Evolutionary conservation across 2,329 filamentous ascomycete species (phyloP).

Genomic region (Tolypocladium endophyticum): DNA sequence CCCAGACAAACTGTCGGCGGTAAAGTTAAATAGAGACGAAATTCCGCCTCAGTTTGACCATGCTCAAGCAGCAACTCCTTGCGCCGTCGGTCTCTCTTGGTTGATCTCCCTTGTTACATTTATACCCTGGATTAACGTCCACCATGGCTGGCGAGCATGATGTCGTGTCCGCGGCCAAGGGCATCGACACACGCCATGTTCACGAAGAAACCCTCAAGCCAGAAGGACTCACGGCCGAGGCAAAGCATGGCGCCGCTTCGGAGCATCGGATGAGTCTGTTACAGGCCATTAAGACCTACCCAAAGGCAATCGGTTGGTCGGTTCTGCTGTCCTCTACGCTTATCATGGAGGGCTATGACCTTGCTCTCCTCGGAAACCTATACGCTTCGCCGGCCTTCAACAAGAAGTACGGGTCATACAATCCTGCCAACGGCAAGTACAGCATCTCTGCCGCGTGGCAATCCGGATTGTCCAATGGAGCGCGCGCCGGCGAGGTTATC

Average conservation of each 20-base stretch:
- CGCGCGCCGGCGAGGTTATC: constrained; percentile 41
- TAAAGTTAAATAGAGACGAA: neutral
- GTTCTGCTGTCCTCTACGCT: constrained; percentile 32
- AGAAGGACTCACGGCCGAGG: constrained; percentile 22
- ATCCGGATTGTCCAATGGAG: constrained; percentile 42
- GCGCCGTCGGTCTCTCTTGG: neutral
- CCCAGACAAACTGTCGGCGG: neutral
- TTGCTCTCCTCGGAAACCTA: constrained; percentile 36
- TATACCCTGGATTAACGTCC: neutral
- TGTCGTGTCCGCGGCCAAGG: constrained; percentile 7
- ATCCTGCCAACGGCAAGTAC: constrained; percentile 24
- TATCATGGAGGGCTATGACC: constrained; percentile 42
- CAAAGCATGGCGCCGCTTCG: constrained; percentile 26
- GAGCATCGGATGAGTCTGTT: constrained; percentile 31
- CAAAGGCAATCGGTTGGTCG: constrained; percentile 37
- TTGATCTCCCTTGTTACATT: neutral
- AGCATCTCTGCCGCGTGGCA: constrained; percentile 46
- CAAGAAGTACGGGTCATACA: constrained; percentile 31
- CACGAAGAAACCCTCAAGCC: constrained; percentile 14
- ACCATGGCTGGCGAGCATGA: constrained; percentile 13
- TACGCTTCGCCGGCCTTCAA: constrained; percentile 36
- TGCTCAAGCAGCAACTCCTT: neutral
- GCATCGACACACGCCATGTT: constrained; percentile 12
- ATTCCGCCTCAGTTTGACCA: neutral
- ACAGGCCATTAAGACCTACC: constrained; percentile 29